Percentiles rank a stretch among this genome's conserved stretches.
These are phyloP conservation scores for Phalaenopsis equestris DNA, from an alignment of 106 monocot species.

Conservation along the genomic window DNA sequence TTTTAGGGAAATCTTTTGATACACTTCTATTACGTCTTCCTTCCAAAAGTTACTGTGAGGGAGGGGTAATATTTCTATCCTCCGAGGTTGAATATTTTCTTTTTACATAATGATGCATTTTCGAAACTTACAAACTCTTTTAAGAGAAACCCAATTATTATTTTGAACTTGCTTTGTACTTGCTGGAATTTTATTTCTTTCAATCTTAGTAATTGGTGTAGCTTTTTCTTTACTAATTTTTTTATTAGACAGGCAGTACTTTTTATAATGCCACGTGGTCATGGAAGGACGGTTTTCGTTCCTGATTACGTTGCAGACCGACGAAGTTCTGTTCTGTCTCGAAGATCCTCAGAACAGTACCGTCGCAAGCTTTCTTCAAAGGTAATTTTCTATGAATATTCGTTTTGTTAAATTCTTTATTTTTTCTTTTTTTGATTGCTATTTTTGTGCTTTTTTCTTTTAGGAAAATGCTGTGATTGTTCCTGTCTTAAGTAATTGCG, in stretches of 20 bases:
- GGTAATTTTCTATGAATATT: constrained; percentile 6
- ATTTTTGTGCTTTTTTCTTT: constrained; percentile 12
- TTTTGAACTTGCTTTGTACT: background rate
- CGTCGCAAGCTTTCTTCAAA: constrained; percentile 10
- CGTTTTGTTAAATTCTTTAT: background rate
- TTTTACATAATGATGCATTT: background rate
- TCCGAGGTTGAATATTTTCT: background rate
- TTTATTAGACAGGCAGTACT: background rate
- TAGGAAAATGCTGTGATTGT: constrained; percentile 29
- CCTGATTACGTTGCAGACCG: constrained; percentile 15
- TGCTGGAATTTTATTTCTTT: background rate
- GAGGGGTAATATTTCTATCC: background rate
- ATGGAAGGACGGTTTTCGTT: constrained; percentile 10
- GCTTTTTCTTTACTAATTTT: background rate
- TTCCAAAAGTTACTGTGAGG: background rate
- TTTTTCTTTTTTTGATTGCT: background rate
- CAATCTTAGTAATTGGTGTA: background rate
- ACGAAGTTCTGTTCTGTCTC: constrained; percentile 7
- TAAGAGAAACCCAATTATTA: background rate
- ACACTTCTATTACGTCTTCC: background rate
- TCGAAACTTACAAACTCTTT: background rate
- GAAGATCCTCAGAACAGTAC: constrained; percentile 16
- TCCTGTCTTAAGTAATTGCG: constrained; percentile 17
- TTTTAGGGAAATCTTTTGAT: background rate
- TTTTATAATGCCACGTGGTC: constrained; percentile 19